Conservation (phyloP, 1,284 basidiomycete genomes). For the Athelia sp. region DNA sequence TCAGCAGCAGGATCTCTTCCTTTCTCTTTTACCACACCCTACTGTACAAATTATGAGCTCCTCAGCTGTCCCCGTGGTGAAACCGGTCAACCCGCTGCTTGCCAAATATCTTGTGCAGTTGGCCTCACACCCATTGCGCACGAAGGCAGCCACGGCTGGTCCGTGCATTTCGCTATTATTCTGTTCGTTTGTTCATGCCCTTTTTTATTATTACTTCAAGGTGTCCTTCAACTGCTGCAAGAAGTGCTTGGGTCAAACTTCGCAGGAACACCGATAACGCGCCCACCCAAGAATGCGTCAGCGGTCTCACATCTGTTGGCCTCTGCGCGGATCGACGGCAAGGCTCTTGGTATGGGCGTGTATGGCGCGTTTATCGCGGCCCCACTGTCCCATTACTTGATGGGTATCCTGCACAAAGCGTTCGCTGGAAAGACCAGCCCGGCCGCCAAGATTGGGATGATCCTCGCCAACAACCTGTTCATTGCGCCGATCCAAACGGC, state of each 20-base stretch:
- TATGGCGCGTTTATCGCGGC: conserved; percentile 87
- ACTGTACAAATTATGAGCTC: conserved; percentile 28
- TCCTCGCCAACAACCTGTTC: conserved; percentile 76
- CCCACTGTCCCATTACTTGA: conserved; percentile 73
- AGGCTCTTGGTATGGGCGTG: conserved; percentile 72
- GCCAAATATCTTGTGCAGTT: conserved; percentile 62
- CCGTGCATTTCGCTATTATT: conserved; percentile 9
- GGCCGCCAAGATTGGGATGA: conserved; percentile 65
- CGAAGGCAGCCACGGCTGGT: conserved; percentile 72
- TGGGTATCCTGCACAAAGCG: conserved; percentile 65
- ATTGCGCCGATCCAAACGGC: conserved; percentile 73
- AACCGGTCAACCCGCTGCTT: conserved; percentile 49
- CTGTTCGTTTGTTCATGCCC: background rate
- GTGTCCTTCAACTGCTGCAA: conserved; percentile 68
- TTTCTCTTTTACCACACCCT: background rate
- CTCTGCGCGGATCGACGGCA: conserved; percentile 50
- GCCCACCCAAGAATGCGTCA: conserved; percentile 50
- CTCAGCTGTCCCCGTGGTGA: conserved; percentile 17
- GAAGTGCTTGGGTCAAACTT: conserved; percentile 75
- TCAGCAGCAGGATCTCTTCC: no score
- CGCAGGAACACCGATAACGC: conserved; percentile 51
- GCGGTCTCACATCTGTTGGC: conserved; percentile 48
- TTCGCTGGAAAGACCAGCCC: conserved; percentile 76
- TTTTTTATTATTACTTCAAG: conserved; percentile 28
- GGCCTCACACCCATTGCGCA: conserved; percentile 61